These are phyloP conservation scores for Melastoma candidum DNA, from an alignment of 441 rosid species.

Conservation along the genomic window DNA sequence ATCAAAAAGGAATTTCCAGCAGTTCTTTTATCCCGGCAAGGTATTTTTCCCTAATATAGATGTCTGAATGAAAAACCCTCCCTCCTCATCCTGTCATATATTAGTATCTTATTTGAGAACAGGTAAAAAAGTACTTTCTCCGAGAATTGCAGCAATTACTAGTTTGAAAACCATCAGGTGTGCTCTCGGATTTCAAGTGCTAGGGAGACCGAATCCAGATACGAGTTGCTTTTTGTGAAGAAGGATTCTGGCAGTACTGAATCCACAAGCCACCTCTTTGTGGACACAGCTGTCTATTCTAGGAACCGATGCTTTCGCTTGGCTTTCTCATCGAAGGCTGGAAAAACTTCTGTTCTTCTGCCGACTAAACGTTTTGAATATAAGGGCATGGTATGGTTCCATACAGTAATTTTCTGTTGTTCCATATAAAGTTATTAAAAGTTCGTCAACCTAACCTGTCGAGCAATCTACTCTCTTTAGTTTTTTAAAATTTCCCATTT, in stretches of 20 bases:
- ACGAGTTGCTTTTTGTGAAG: slow-evolving; percentile 47
- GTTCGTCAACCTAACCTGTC: no score
- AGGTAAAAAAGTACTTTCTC: no score
- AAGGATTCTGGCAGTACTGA: slow-evolving; percentile 51
- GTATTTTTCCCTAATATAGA: no score
- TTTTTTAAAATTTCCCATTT: no score
- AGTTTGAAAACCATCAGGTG: slow-evolving; percentile 35
- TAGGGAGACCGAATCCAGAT: slow-evolving; percentile 43
- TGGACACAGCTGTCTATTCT: slow-evolving; percentile 87
- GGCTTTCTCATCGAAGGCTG: slow-evolving; percentile 87
- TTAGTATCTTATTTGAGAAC: no score
- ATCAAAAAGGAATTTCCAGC: no score
- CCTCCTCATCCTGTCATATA: no score
- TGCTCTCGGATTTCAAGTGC: slow-evolving; percentile 52
- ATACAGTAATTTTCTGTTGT: background rate
- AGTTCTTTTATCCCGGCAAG: no score
- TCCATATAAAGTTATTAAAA: no score
- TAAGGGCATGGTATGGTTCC: slow-evolving; percentile 59
- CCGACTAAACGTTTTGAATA: slow-evolving; percentile 81
- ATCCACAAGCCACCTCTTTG: slow-evolving; percentile 47
- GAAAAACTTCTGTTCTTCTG: slow-evolving; percentile 70
- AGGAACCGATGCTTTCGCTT: slow-evolving; percentile 94
- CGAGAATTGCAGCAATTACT: slow-evolving; percentile 6
- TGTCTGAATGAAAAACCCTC: no score
- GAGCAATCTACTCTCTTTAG: no score